Base-by-base conservation (phyloP, 176 grass and related monocot species). In the Hyparrhenia diplandra region DNA sequence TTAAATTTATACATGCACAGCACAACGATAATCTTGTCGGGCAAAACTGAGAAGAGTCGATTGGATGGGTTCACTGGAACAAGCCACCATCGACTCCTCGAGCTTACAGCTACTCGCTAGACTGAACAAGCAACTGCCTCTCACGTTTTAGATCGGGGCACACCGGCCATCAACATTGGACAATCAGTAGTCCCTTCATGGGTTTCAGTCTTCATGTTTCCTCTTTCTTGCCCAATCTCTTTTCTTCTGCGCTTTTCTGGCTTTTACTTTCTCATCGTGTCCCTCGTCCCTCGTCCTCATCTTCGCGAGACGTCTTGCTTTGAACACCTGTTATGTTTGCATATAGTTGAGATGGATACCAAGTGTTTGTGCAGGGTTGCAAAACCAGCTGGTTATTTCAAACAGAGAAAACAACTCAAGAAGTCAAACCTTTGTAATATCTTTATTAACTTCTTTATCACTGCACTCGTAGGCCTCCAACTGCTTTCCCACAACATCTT, bases 271-370 rank as follows among this genome's bases (percentile, higher is more conserved):
- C 11, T 99, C 92, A 85, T 93, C 82, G 5, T 93, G 92, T 45
- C 96, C 96, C 43, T 95, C 92, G 10, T 99, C 96, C n/a, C 78
- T 67, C 77, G 80, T 89, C 82, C 85, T 99, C 96, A 95, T 91
- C 34, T 78, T 88, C 0, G 82, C 88, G 24, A 99, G 87, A 11
- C 90, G 90, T 73, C 69, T 93, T 17, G 90, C 96, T 76, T 95
- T 94, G 68, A 89, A 95, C 9, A 95, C 96, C 96, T 98, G 17
- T 51, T 74, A 5, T 78, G 47, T 54, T 62, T 47, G 23, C 31
- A 52, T 23, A 52, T 28, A 40, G 3, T 55, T 39, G 6, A 67
- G 67, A 58, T 58, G 11, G 8, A 70, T 62, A 9, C 27, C 1
- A 13, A 71, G 25, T 80, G 29, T 17, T 67, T 42, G 12, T 61